Evolutionary conservation across 2,329 filamentous ascomycete species (phyloP), one percentile per base, ranked within the genome.

Genomic region (Ceratocystis smalleyi): DNA sequence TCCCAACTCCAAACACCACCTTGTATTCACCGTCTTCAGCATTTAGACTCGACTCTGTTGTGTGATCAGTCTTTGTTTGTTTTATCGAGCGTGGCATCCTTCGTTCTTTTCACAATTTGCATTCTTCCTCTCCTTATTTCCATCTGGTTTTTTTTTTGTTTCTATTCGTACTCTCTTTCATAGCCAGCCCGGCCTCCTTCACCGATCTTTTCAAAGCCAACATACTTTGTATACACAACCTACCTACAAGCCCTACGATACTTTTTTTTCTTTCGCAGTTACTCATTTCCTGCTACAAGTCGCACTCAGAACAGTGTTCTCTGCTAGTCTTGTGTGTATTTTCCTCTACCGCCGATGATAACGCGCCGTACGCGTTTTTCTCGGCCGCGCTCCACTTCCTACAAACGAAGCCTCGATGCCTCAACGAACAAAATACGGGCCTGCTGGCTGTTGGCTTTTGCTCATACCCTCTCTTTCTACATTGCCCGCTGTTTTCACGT

Each of bases 71-170:
- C 57, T 54, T 65, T 67, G 60, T 65, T 67, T 67, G 57, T 65
- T 64, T 64, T 62, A 64, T 66, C 62, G 59, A 66, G 65, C 65
- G 65, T 64, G 62, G 61, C 61, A 64, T 64, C 47, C 62, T 66
- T 64, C 60, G 51, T 66, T 55, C 61, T 64, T 63, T 59, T 51
- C 8, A 49, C 67, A 63, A 65, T 15, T 49, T 62, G 47, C 62
- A 63, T 54, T 54, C 54, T 67, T 59, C 49, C 59, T 65, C 66
- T 65, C 66, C 66, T 64, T 59, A 65, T 64, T 64, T 40, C 61
- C 64, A 59, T 64, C 65, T 67, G 70, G 68, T 68, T 66, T 68
- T 68, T 67, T 69, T 67, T 62, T 69, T 68, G 64, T 68, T 68
- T 68, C 61, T 61, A 68, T 68, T 69, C 68, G 65, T 65, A 62